Evolutionary conservation across 1,139 yeast genomes (phyloP), one percentile per base, ranked within the genome.

Genomic region (Yamadazyma triangularis): DNA sequence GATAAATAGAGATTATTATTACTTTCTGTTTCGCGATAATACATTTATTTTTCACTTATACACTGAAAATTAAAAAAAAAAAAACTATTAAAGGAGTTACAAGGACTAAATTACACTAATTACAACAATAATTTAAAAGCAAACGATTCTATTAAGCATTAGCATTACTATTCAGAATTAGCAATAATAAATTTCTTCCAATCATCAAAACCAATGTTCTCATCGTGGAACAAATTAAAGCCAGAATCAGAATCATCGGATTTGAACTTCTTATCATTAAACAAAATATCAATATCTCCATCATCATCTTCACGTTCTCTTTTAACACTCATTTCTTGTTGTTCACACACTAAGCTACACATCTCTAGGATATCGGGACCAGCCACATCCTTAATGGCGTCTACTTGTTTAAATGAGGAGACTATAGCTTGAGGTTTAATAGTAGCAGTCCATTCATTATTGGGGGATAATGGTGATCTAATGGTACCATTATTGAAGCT

Each of bases 361-460:
- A 48, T 49, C 8, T 53, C 53, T 24, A 64, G 51, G 4, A 62
- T 54, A 36, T 64, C 66, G 13, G 47, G 36, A 3, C 53, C 39
- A 2, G 53, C 53, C 29, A 62, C 45, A 31, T 67, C 69, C 29
- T 52, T 48, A 26, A 63, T 59, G 16, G 40, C 36, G 15, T 61
- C 65, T 13, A 70, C 67, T 36, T 68, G 77, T 34, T 59, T 58
- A 44, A 74, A 73, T 0, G 76, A 68, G 6, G 73, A 58, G 2
- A 62, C 44, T 15, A 75, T 60, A 3, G 73, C 70, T 23, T 56
- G 56, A 1, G 77, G 70, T 29, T 62, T 63, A 13, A 73, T 58
- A 24, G 62, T 68, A 30, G 74, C 64, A 0, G 63, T 58, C 79
- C 79, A 73, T 23, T 50, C 65, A 12, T 42, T 47, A 25, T 31